Base-by-base conservation (phyloP, 169 alveolate species). In the Miamiensis avidus region DNA sequence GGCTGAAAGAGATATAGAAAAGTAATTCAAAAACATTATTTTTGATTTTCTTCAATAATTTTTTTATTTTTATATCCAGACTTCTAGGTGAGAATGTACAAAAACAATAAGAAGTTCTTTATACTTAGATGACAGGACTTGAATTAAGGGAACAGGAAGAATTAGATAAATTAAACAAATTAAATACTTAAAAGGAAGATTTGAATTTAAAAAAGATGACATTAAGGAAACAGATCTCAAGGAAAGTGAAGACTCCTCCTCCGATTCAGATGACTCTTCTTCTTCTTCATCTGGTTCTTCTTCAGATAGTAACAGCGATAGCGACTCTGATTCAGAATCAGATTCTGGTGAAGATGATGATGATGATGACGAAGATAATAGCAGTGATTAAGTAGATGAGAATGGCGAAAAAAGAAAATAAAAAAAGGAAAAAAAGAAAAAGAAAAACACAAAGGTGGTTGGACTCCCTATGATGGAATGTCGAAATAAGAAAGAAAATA, bases 401-500 rank as follows among this genome's bases (percentile, higher is more conserved):
- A 82, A 83, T 49, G 92, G 91, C 29, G 95, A 91, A 49, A 86
- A 83, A 25, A 90, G 84, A 26, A 94, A 84, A 65, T 84, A 89
- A 75, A 49, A 76, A 88, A 83, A 76, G 94, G 88, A 34, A 89
- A 34, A 27, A 82, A 93, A 85, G 77, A 86, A 72, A 89, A 86
- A 29, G 87, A 81, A 81, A 49, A 49, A 11, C 20, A 49, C 4
- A 84, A 92, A 88, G 92, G 88, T 86, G 94, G 91, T 86, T 84
- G 82, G 49, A 32, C 83, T 77, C 31, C 91, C 84, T 82, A 92
- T 29, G 89, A 88, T 79, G 92, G 97, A 34, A 78, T 96, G 86
- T 81, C 95, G 27, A 95, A 93, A 86, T 85, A 90, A 86, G 97
- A 92, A 72, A 89, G 97, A 65, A 96, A 96, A 81, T 82, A 89